Conservation (phyloP, 228 moss, liverwort and hornwort species). For the Sphagnum magellanicum region DNA sequence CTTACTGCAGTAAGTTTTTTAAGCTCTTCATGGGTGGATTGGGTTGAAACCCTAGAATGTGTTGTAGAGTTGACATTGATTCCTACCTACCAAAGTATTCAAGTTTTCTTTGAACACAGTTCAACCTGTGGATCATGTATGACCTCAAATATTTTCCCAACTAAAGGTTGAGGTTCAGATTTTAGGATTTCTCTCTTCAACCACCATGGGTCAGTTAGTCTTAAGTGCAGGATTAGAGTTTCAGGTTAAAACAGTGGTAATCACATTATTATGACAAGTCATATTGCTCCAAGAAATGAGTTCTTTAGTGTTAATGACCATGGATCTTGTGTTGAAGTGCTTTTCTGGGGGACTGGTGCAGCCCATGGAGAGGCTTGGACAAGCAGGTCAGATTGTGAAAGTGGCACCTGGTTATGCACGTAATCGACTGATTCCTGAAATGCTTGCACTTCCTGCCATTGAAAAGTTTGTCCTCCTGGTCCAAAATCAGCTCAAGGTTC, state of each 20-base stretch:
- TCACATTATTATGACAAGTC: neutral
- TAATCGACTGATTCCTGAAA: slow-evolving; percentile 87
- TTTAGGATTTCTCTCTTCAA: neutral
- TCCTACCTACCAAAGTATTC: too few species aligned
- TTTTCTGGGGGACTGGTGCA: slow-evolving; percentile 20
- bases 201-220: neutral
- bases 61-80: too few species aligned
- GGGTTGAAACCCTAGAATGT: neutral
- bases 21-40: neutral
- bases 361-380: slow-evolving; percentile 79
- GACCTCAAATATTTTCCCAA: too few species aligned
- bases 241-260: neutral
- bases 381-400: slow-evolving; percentile 88
- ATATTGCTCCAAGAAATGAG: neutral
- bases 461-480: slow-evolving; percentile 82
- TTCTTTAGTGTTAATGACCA: neutral
- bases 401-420: slow-evolving; percentile 96
- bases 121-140: neutral
- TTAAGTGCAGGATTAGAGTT: neutral
- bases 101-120: neutral
- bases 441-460: slow-evolving; percentile 85
- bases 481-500: slow-evolving; percentile 66
- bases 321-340: neutral
- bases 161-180: too few species aligned
- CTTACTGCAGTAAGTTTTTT: slow-evolving; percentile 41